A percentile compares a stretch with the other conserved stretches of the same genome.
Conservation (phyloP, 306 rosid species). For the Cicer yamashitae region DNA sequence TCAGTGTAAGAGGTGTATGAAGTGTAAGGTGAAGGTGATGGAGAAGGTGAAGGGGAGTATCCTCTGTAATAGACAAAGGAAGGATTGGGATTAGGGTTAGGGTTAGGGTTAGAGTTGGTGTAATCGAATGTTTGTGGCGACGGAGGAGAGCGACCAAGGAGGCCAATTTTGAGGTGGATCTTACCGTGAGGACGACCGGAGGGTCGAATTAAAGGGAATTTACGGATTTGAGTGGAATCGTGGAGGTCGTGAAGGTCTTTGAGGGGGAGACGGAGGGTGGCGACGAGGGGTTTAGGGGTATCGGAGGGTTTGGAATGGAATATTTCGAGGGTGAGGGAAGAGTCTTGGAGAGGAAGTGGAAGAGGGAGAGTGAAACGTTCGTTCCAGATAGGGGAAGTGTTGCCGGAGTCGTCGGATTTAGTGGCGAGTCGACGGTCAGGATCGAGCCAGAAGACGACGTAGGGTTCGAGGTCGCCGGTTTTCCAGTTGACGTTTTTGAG, state of each 20-base stretch:
- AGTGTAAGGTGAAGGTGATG: slow-evolving; percentile 52
- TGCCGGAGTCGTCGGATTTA: slow-evolving; percentile 83
- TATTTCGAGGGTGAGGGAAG: slow-evolving; percentile 78
- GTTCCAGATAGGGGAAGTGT: slow-evolving; percentile 81
- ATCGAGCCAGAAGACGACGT: slow-evolving; percentile 87
- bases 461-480: slow-evolving; percentile 78
- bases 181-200: slow-evolving; percentile 88
- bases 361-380: slow-evolving; percentile 84
- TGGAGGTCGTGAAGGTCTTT: slow-evolving; percentile 55
- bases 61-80: slow-evolving; percentile 49
- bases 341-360: slow-evolving; percentile 52
- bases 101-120: slow-evolving; percentile 46
- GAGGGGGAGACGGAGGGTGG: slow-evolving; percentile 67
- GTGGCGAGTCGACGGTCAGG: slow-evolving; percentile 85
- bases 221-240: slow-evolving; percentile 55
- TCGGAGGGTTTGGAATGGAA: slow-evolving; percentile 91
- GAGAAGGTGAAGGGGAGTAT: slow-evolving; percentile 57
- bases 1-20: slow-evolving; percentile 65
- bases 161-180: slow-evolving; percentile 72
- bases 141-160: slow-evolving; percentile 56
- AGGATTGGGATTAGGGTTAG: slow-evolving; percentile 54
- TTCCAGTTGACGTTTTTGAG: slow-evolving; percentile 95
- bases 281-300: slow-evolving; percentile 86
- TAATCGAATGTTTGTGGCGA: slow-evolving; percentile 50
- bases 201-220: slow-evolving; percentile 67